Evolutionary conservation across 257 asterid species (phyloP).

Genomic region (Solanum chiquidenum): DNA sequence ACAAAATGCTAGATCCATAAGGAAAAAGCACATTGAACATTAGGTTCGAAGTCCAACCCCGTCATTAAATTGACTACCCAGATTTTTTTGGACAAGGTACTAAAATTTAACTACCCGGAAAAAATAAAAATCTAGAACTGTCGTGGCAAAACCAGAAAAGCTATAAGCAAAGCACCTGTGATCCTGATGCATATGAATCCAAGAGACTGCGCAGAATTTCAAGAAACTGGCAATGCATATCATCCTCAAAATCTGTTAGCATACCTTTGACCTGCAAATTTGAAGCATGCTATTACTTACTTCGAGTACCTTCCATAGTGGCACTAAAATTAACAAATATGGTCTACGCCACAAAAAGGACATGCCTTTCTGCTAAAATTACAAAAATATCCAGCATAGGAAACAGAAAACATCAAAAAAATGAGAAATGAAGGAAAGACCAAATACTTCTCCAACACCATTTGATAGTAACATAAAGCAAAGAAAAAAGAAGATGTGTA

Average conservation of each 20-base stretch:
- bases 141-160: neutral
- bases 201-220: constrained; percentile 92
- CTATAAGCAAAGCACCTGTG: constrained; percentile 41
- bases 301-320: neutral
- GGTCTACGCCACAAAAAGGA: neutral
- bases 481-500: neutral
- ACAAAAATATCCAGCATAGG: neutral
- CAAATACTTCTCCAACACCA: neutral
- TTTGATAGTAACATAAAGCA: neutral
- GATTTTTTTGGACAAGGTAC: neutral
- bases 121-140: neutral
- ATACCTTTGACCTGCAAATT: constrained; percentile 72
- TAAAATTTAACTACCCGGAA: neutral
- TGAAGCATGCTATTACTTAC: neutral
- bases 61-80: neutral
- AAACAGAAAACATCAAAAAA: neutral
- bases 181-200: constrained; percentile 67
- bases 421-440: neutral
- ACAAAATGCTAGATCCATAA: neutral
- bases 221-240: constrained; percentile 95
- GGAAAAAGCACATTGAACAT: neutral
- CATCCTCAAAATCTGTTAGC: constrained; percentile 87
- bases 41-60: neutral
- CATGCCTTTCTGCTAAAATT: neutral
- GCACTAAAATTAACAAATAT: neutral